A percentile compares a stretch with the other conserved stretches of the same genome.
phyloP scores from a whole-genome alignment of 768 basidiomycete genomes.

The Amylocystis lapponica region DNA sequence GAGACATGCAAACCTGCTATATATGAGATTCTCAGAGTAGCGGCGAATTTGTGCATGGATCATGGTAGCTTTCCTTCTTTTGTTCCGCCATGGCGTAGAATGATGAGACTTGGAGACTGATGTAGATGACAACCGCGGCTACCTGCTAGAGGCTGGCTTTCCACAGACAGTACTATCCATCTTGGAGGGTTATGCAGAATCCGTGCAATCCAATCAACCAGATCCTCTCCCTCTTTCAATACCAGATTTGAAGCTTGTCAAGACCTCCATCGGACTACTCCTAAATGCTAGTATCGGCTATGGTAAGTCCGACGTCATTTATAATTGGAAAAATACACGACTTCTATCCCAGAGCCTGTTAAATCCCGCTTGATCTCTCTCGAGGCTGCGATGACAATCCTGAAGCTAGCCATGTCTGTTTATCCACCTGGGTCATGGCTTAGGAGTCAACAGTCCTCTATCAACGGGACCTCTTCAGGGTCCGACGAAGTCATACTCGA shows the following conservation, averaged over 20 bases:
- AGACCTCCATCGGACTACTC: constrained; percentile 73
- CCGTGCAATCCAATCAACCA: constrained; percentile 33
- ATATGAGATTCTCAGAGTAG: constrained; percentile 69
- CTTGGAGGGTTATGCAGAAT: constrained; percentile 56
- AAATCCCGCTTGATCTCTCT: constrained; percentile 61
- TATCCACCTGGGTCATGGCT: constrained; percentile 75
- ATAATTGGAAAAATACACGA: background rate
- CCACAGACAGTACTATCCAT: constrained; percentile 62
- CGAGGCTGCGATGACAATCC: constrained; percentile 62
- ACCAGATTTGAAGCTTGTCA: constrained; percentile 64
- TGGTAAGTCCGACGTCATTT: constrained; percentile 36
- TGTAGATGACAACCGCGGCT: constrained; percentile 69
- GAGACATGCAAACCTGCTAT: constrained; percentile 44
- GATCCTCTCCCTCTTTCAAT: constrained; percentile 48
- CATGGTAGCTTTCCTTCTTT: constrained; percentile 47
- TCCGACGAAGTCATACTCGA: constrained; percentile 34
- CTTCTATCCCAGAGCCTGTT: constrained; percentile 51
- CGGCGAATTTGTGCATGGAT: constrained; percentile 82
- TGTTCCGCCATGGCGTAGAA: background rate
- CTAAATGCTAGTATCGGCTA: constrained; percentile 75
- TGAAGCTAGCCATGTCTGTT: constrained; percentile 60
- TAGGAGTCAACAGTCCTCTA: constrained; percentile 13
- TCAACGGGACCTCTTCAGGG: constrained; percentile 16
- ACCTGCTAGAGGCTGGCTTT: constrained; percentile 64
- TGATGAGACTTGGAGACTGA: background rate